Base-by-base conservation (phyloP, 192 early-diverging fungal genomes). In the Entomortierella parvispora region DNA sequence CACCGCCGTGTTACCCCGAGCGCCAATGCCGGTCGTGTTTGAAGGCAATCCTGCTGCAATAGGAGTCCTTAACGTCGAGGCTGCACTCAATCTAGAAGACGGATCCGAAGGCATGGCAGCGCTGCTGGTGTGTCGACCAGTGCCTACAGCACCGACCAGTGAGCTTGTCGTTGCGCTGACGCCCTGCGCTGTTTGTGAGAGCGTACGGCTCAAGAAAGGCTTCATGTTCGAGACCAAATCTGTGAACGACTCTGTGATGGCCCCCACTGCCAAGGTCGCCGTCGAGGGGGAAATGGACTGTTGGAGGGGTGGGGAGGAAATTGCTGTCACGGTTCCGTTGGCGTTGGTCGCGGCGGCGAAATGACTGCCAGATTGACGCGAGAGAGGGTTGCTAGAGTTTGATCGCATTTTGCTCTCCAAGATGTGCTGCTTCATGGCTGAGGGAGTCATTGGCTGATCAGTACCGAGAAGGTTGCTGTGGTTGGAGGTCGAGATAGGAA, bases 401-500 rank as follows among this genome's bases (percentile, higher is more conserved):
- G 57, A 60, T 12, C 56, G 70, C 56, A 58, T 64, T 49, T 65
- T 72, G 62, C 55, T 59, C 53, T 72, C 70, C 37, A 72, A 48
- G n/a, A 72, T 72, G 12, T 72, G 70, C 40, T 72, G 70, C 26
- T 71, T 71, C 69, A 71, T 71, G 44, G 69, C 69, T 2, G 69
- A 71, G 22, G 69, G 69, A 2, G 69, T 71, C 69, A 71, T 28
- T 6, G 60, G 63, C 44, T 33, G 20, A 22, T 75, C 64, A 34
- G 18, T 44, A 31, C 33, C 40, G 40, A 17, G 20, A n/a, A 47
- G n/a, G 14, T 37, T 34, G 18, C 26, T 29, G 4, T 28, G 45
- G 31, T 18, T 37, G 8, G 54, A 15, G 2, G 72, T 76, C 45
- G 65, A 52, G 26, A 76, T 67, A 8, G 72, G 58, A 2, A 76